These are phyloP conservation scores for Penicillium expansum DNA, from an alignment of 2,329 filamentous ascomycete species.

Conservation along the genomic window DNA sequence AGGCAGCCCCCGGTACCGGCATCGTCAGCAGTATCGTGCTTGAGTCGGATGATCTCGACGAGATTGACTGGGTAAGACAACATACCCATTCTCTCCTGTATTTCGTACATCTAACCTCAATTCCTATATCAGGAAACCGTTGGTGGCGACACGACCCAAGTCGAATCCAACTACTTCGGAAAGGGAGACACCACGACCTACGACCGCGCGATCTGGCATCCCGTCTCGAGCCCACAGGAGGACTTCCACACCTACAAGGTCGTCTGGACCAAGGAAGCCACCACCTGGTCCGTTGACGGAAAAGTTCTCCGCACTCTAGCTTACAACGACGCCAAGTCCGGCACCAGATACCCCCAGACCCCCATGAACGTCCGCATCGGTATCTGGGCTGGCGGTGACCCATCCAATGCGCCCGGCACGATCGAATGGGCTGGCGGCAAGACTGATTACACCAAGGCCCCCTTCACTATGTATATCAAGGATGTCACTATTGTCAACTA, in stretches of 20 bases:
- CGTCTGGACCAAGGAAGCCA: neutral
- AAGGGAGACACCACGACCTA: neutral
- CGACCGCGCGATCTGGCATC: neutral
- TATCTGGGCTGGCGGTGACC: neutral
- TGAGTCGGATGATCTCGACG: constrained; percentile 81
- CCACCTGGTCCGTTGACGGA: neutral
- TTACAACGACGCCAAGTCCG: neutral
- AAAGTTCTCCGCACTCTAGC: neutral
- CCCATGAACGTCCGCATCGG: neutral
- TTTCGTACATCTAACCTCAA: neutral
- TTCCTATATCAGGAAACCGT: neutral
- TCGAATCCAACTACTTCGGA: neutral
- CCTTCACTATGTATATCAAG: neutral
- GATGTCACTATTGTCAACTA: neutral
- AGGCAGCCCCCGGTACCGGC: constrained; percentile 82
- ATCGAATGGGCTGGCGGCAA: neutral
- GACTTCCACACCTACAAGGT: neutral
- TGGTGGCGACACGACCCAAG: neutral
- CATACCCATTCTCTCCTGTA: neutral
- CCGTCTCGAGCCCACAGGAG: neutral
- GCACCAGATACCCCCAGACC: neutral
- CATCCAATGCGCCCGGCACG: neutral
- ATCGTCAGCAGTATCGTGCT: constrained; percentile 91
- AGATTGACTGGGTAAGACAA: neutral
- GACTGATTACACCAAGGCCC: neutral